A percentile compares a stretch with the other conserved stretches of the same genome.
Evolutionary conservation across 345 rosid species (phyloP).

Genomic region (Brassica rapa): DNA sequence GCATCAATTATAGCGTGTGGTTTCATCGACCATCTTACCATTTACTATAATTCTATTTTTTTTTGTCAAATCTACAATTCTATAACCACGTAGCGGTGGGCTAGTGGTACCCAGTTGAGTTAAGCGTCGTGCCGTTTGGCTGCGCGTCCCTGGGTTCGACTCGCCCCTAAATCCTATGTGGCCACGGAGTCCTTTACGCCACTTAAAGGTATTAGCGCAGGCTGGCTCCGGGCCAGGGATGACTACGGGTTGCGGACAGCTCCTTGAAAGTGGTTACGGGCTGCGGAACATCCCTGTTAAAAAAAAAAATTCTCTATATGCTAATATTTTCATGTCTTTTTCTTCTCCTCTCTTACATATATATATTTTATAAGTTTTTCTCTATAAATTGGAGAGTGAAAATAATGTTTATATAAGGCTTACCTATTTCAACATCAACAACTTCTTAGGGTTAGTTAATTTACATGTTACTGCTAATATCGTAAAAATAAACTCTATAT

Average conservation of each 20-base stretch:
- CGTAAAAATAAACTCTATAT: not conserved
- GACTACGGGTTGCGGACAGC: too few relatives aligned
- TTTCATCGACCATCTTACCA: slow-evolving; percentile 15
- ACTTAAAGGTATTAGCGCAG: too few relatives aligned
- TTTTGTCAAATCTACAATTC: not conserved
- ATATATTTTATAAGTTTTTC: not conserved
- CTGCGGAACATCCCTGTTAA: too few relatives aligned
- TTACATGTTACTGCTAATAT: not conserved
- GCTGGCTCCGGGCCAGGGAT: too few relatives aligned
- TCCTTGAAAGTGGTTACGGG: too few relatives aligned
- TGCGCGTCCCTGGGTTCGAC: too few relatives aligned
- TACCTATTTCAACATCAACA: not conserved
- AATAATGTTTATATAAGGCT: not conserved
- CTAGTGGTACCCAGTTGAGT: too few relatives aligned
- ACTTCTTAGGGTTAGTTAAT: slow-evolving; percentile 10
- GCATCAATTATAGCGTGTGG: slow-evolving; percentile 17
- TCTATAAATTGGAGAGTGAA: not conserved
- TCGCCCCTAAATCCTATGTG: too few relatives aligned
- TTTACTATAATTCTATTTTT: not conserved
- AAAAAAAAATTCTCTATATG: not conserved
- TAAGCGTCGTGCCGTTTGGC: too few relatives aligned
- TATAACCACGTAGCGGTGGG: too few relatives aligned
- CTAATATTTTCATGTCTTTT: slow-evolving; percentile 15
- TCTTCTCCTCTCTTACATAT: not conserved
- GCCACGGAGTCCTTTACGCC: too few relatives aligned